Evolutionary conservation across 1,139 yeast species (phyloP), one percentile per base, ranked within the genome.

Genomic region (Arxiozyma heterogenica): DNA sequence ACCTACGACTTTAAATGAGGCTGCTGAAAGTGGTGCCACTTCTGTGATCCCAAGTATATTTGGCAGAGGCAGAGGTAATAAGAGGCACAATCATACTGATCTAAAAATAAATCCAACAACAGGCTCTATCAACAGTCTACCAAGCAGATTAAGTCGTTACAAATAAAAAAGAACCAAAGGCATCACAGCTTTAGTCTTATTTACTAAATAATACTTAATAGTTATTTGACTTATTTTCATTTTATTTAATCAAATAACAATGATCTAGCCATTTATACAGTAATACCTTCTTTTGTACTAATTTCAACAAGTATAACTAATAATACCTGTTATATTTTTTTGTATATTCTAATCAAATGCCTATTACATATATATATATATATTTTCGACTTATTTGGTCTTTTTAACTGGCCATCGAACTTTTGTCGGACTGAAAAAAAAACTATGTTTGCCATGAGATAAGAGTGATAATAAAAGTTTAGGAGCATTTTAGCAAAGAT

Each of bases 31-130:
- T 50, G 72, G 70, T 18, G 66, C 71, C 6, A 68, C 64, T 51
- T 72, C 76, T 1, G 62, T 70, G 7, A 60, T 71, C 47, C 63
- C 66, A 18, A 68, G 67, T 53, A 62, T 64, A 41, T 55, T 63
- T 25, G 63, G 65, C 21, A 63, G 57, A 51, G 57, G 56, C 17
- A 48, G 54, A 21, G 56, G 58, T 25, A 51, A 57, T 38, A 53
- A 56, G 15, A 51, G 51, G 34, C 51, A 47, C 7, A 56, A 55
- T 34, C 55, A 51, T 9, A 57, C 58, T 47, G 57, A 53, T 41
- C 54, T 58, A 53, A 47, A 51, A 21, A 57, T 61, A 47, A 55
- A 52, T 18, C 48, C 60, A 27, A 66, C 69, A 22, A 63, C 64
- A 42, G 58, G 56, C 27, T 63, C 67, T 4, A 54, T 62, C 38